phyloP scores from a whole-genome alignment of 2,329 filamentous ascomycete species.

The Didymella lethalis region DNA sequence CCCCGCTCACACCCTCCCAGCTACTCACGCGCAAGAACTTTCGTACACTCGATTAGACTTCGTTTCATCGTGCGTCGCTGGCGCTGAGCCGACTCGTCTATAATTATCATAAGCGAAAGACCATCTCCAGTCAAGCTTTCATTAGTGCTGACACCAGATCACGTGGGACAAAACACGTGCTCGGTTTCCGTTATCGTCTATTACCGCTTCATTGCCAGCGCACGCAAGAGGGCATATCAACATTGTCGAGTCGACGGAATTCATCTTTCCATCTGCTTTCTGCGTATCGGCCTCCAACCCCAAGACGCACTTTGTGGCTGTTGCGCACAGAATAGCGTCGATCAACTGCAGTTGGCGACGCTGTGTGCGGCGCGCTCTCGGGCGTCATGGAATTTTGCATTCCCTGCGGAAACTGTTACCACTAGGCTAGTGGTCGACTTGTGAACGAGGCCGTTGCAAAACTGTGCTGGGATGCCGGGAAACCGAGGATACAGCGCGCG shows the following conservation, averaged over 20 bases:
- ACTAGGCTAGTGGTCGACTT: background rate
- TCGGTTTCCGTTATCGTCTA: slow-evolving; percentile 9
- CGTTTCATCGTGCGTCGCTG: slow-evolving; percentile 28
- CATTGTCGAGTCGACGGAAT: slow-evolving; percentile 1
- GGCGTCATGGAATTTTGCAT: background rate
- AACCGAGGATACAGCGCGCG: background rate
- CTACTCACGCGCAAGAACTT: background rate
- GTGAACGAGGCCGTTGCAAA: slow-evolving; percentile 5
- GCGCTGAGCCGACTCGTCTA: slow-evolving; percentile 22
- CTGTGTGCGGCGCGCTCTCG: slow-evolving; percentile 7
- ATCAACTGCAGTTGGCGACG: slow-evolving; percentile 8
- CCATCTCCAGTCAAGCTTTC: slow-evolving; percentile 17
- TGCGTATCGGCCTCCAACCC: background rate
- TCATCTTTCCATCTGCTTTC: background rate
- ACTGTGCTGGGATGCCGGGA: slow-evolving; percentile 3
- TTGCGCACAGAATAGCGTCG: background rate
- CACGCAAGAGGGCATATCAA: slow-evolving; percentile 1
- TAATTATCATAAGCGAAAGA: slow-evolving; percentile 28
- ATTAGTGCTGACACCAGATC: slow-evolving; percentile 5
- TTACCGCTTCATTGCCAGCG: slow-evolving; percentile 18
- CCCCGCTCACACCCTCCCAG: background rate
- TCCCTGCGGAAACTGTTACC: slow-evolving; percentile 6
- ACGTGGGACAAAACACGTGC: slow-evolving; percentile 6
- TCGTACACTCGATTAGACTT: slow-evolving; percentile 1
- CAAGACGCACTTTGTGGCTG: background rate